phyloP scores from a whole-genome alignment of 2,329 filamentous ascomycete genomes.

The Sporothrix dimorphospora region DNA sequence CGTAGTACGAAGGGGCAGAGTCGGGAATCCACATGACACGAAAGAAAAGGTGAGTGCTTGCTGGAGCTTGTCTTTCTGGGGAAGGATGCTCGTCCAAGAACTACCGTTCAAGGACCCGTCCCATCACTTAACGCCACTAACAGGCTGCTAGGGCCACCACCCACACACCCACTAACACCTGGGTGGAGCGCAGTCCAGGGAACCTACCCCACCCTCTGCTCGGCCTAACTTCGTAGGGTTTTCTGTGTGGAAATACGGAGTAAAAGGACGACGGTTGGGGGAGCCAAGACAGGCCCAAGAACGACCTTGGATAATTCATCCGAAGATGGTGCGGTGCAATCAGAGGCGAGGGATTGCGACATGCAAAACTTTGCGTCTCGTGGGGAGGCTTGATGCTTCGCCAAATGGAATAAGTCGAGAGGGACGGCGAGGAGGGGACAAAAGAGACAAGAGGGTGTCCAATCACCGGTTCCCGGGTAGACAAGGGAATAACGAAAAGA shows the following conservation, averaged over 20 bases:
- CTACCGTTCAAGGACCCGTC: no score
- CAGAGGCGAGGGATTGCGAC: neutral
- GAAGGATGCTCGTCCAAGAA: neutral
- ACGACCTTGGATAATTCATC: neutral
- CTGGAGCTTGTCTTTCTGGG: neutral
- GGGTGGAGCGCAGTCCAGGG: no score
- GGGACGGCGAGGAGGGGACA: neutral
- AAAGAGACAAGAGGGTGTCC: neutral
- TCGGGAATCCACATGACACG: neutral
- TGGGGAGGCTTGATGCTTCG: no score
- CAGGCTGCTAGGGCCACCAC: no score
- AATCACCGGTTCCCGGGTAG: neutral
- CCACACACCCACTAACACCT: neutral
- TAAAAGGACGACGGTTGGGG: neutral
- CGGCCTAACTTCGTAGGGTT: conserved; percentile 3
- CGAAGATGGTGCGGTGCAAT: conserved; percentile 10
- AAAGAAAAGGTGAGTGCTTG: neutral
- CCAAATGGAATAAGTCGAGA: neutral
- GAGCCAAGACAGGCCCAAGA: neutral
- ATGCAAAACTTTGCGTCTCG: no score
- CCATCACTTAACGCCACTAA: no score
- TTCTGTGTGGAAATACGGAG: neutral
- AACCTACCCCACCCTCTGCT: neutral
- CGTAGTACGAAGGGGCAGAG: neutral
- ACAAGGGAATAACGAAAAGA: neutral